phyloP scores from a whole-genome alignment of 2,329 filamentous ascomycete genomes.

The Kalaharituber pfeilii region DNA sequence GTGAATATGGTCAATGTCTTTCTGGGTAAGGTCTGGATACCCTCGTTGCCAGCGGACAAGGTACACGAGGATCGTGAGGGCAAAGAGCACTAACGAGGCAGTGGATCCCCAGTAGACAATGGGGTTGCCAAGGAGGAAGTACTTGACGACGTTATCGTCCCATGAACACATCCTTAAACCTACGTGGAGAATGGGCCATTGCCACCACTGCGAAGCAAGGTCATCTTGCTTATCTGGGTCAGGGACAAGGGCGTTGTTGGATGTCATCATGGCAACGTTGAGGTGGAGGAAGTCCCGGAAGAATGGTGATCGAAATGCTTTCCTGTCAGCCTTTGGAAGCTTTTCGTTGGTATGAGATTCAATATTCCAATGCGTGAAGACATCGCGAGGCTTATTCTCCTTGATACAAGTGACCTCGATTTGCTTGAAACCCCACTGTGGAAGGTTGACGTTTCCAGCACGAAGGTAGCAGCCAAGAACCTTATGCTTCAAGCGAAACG shows the following conservation, averaged over 20 bases:
- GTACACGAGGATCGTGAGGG: slow-evolving; percentile 62
- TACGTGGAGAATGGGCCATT: slow-evolving; percentile 91
- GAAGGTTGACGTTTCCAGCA: slow-evolving; percentile 87
- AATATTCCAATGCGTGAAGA: slow-evolving; percentile 98
- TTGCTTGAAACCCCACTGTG: slow-evolving; percentile 99
- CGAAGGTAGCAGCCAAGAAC: slow-evolving; percentile 81
- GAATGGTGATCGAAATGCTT: slow-evolving; percentile 91
- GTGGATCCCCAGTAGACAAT: slow-evolving; percentile 92
- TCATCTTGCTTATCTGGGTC: slow-evolving; percentile 99
- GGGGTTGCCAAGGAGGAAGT: slow-evolving; percentile 95
- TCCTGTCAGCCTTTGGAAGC: slow-evolving; percentile 65
- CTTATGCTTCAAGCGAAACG: slow-evolving; percentile 73
- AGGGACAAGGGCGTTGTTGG: slow-evolving; percentile 93
- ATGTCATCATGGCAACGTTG: slow-evolving; percentile 99
- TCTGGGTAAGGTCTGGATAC: slow-evolving; percentile 60
- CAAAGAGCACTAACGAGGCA: slow-evolving; percentile 55
- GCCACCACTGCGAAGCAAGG: slow-evolving; percentile 90
- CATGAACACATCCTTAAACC: slow-evolving; percentile 97
- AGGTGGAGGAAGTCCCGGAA: slow-evolving; percentile 93
- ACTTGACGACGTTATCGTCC: slow-evolving; percentile 69
- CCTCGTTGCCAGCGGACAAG: slow-evolving; percentile 89
- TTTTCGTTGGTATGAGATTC: slow-evolving; percentile 89
- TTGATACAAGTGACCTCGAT: slow-evolving; percentile 94
- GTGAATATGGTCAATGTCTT: slow-evolving; percentile 84
- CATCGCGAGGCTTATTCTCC: slow-evolving; percentile 76